phyloP scores from a whole-genome alignment of 345 rosid species.

The Citrus hindsii region DNA sequence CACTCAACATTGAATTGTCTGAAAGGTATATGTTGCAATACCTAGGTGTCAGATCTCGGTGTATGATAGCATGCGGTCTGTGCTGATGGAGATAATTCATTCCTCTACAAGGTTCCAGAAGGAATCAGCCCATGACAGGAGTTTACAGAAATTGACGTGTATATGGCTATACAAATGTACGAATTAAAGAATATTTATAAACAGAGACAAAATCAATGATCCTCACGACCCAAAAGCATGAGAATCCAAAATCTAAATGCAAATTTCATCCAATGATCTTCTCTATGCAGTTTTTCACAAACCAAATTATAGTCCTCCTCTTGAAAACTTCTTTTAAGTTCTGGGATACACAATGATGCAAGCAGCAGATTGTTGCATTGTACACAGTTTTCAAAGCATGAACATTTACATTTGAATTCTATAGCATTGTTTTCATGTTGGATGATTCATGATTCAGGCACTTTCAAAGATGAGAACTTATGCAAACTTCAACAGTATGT shows the following conservation, averaged over 20 bases:
- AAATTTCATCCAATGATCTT: not conserved
- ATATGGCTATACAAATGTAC: not conserved
- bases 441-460: not conserved
- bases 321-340: not conserved
- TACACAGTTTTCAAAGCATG: not conserved
- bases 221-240: not conserved
- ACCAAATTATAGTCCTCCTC: not conserved
- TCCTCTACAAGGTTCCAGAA: slow-evolving; percentile 40
- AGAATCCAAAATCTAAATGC: not conserved
- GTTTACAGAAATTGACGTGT: not conserved
- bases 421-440: not conserved
- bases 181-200: not conserved
- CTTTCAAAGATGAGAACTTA: not conserved
- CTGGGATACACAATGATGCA: not conserved
- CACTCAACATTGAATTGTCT: not conserved
- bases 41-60: slow-evolving; percentile 71
- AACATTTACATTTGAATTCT: not conserved
- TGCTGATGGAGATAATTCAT: slow-evolving; percentile 74
- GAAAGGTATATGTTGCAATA: slow-evolving; percentile 11
- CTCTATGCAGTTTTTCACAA: not conserved
- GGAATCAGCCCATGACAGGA: not conserved
- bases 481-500: not conserved
- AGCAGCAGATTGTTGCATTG: not conserved
- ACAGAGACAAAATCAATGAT: not conserved
- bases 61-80: slow-evolving; percentile 56